A percentile compares a stretch with the other conserved stretches of the same genome.
These are phyloP conservation scores for Chytriomyces sp. DNA, from an alignment of 192 early-diverging fungal genomes.

Conservation along the genomic window DNA sequence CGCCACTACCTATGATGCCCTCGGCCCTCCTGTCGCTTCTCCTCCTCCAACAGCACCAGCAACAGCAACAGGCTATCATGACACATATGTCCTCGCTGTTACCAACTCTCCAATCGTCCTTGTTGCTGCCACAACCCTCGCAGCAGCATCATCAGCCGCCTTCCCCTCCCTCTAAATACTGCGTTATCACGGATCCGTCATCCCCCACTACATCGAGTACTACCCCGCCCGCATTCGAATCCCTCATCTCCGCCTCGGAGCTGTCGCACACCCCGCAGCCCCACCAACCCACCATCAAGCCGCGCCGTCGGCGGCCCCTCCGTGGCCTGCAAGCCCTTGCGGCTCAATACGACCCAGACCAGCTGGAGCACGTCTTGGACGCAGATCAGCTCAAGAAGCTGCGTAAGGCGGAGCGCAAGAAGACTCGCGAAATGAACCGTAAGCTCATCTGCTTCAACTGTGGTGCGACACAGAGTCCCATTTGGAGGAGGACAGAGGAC, in stretches of 20 bases:
- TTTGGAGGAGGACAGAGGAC: slow-evolving; percentile 79
- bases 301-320: neutral
- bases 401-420: slow-evolving; percentile 43
- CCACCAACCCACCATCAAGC: neutral
- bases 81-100: neutral
- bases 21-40: neutral
- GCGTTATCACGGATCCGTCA: neutral
- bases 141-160: neutral
- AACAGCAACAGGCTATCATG: neutral
- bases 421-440: slow-evolving; percentile 42
- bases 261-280: neutral
- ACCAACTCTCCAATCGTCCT: neutral
- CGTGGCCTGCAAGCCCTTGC: neutral
- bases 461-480: slow-evolving; percentile 68
- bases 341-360: neutral
- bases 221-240: neutral
- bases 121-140: neutral
- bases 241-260: neutral
- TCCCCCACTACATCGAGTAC: neutral
- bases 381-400: slow-evolving; percentile 23
- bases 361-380: slow-evolving; percentile 23
- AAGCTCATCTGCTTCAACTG: slow-evolving; percentile 68
- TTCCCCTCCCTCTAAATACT: neutral
- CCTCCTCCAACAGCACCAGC: neutral
- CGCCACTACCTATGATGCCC: neutral